phyloP scores from a whole-genome alignment of 495 filamentous ascomycete genomes.

The Massariosphaeria phaeospora region DNA sequence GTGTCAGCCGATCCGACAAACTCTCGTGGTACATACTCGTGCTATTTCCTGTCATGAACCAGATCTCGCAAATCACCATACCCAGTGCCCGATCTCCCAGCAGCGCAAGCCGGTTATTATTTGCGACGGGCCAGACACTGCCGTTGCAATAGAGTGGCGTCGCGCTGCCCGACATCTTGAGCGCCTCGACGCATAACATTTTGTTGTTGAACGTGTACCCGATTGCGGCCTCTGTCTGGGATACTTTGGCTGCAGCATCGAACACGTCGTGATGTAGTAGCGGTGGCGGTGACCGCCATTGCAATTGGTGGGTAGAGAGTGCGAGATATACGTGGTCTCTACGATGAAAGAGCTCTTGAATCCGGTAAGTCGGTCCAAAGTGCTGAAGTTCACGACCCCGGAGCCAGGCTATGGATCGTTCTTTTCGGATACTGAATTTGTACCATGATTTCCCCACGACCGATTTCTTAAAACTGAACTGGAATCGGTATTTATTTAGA shows the following conservation, averaged over 20 bases:
- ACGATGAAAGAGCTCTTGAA: background rate
- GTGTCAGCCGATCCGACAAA: too few relatives aligned
- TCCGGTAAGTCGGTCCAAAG: background rate
- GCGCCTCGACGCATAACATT: background rate
- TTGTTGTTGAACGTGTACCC: slow-evolving; percentile 3
- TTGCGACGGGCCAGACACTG: background rate
- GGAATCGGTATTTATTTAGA: too few relatives aligned
- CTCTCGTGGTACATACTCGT: too few relatives aligned
- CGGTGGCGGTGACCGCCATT: background rate
- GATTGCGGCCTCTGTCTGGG: background rate
- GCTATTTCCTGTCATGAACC: background rate
- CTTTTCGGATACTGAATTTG: too few relatives aligned
- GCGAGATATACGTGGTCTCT: background rate
- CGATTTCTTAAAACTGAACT: too few relatives aligned
- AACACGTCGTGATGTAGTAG: background rate
- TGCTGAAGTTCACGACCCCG: background rate
- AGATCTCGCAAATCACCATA: background rate
- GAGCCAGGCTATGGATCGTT: too few relatives aligned
- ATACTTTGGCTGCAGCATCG: background rate
- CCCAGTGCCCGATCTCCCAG: slow-evolving; percentile 6
- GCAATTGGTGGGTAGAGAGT: background rate
- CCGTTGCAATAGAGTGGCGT: background rate
- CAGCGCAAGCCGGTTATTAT: background rate
- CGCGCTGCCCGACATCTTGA: background rate
- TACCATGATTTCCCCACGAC: too few relatives aligned